Evolutionary conservation across 192 early-diverging fungal genomes (phyloP).

Genomic region (Powellomyces hirtus): DNA sequence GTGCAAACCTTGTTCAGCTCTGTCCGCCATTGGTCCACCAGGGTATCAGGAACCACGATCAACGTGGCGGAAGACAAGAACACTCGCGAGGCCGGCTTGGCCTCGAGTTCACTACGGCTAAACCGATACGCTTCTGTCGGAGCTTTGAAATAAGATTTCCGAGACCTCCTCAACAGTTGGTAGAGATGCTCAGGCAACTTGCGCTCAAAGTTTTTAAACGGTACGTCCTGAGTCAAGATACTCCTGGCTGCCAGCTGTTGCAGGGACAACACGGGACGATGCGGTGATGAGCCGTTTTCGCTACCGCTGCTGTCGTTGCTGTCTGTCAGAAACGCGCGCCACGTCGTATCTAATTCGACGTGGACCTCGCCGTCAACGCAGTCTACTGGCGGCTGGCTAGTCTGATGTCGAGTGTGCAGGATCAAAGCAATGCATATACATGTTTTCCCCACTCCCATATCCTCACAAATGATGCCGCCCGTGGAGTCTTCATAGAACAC

Average conservation of each 20-base stretch:
- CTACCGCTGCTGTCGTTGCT: neutral
- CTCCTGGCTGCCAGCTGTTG: neutral
- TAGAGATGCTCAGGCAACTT: slow-evolving; percentile 45
- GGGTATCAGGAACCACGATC: slow-evolving; percentile 74
- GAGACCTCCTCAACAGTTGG: slow-evolving; percentile 40
- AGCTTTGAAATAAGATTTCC: slow-evolving; percentile 57
- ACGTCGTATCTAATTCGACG: neutral
- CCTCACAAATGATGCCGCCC: slow-evolving; percentile 81
- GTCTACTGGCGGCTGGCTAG: slow-evolving; percentile 47
- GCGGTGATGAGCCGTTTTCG: neutral
- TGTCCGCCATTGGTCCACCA: slow-evolving; percentile 73
- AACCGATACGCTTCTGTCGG: slow-evolving; percentile 13
- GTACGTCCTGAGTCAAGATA: neutral
- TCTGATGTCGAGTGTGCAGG: slow-evolving; percentile 59
- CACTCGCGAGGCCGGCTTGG: neutral
- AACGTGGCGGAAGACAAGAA: slow-evolving; percentile 56
- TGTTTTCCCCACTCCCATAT: slow-evolving; percentile 75
- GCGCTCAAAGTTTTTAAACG: slow-evolving; percentile 27
- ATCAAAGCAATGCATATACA: slow-evolving; percentile 49
- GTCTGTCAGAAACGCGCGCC: neutral
- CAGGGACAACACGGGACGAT: neutral
- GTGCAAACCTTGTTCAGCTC: slow-evolving; percentile 69
- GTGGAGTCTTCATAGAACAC: slow-evolving; percentile 34
- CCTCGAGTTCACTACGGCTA: neutral
- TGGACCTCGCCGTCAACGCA: neutral